Evolutionary conservation across 1,284 basidiomycete genomes (phyloP).

Genomic region (Melampsora americana): DNA sequence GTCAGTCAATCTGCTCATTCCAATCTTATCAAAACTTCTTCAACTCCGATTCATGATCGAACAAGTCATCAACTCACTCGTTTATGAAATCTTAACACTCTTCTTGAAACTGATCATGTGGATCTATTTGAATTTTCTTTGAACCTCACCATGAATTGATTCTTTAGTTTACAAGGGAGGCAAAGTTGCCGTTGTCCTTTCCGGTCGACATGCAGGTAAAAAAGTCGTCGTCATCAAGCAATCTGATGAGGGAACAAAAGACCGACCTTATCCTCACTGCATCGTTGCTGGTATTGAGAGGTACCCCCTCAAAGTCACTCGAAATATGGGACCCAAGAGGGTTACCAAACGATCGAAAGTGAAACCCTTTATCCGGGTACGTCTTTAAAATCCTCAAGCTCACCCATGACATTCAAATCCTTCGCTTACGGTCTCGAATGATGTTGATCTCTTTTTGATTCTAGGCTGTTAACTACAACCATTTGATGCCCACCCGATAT

Average conservation of each 20-base stretch:
- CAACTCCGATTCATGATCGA: not conserved
- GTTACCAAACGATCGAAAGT: conserved; percentile 83
- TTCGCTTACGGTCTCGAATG: not conserved
- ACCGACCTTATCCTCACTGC: conserved; percentile 88
- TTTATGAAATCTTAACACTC: not conserved
- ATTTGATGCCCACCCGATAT: conserved; percentile 96
- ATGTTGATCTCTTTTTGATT: not conserved
- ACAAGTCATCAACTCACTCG: not conserved
- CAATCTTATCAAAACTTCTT: not conserved
- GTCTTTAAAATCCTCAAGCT: conserved; percentile 52
- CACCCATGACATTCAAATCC: not conserved
- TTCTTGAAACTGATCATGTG: not conserved
- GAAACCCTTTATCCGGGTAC: conserved; percentile 97
- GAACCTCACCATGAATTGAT: not conserved
- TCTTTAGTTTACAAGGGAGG: conserved; percentile 40
- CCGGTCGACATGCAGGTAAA: conserved; percentile 91
- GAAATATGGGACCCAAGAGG: conserved; percentile 93
- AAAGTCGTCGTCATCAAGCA: conserved; percentile 89
- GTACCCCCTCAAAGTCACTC: conserved; percentile 92
- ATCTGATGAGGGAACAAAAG: conserved; percentile 80
- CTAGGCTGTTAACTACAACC: conserved; percentile 88
- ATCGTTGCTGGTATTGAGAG: conserved; percentile 93
- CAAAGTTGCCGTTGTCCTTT: conserved; percentile 87
- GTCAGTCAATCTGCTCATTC: not conserved
- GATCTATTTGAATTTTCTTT: not conserved